phyloP scores from a whole-genome alignment of 345 rosid genomes.

The Eucalyptus caleyi region DNA sequence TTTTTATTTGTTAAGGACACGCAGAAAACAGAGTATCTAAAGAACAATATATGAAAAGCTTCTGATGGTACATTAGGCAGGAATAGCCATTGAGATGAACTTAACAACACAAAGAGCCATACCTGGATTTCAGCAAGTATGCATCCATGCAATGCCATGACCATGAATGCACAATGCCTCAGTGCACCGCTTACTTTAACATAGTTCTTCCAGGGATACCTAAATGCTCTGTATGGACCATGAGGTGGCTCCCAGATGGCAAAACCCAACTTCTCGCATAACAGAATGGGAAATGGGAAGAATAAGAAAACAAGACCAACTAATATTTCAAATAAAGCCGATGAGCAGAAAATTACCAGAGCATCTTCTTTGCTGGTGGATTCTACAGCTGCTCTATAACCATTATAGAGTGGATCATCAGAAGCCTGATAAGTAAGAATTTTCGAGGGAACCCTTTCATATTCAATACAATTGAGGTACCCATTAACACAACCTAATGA shows the following conservation, averaged over 20 bases:
- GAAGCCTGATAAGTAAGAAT: conserved; percentile 87
- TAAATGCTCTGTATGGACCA: conserved; percentile 65
- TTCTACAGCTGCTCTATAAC: conserved; percentile 84
- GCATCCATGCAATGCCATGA: conserved; percentile 94
- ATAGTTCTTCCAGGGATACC: conserved; percentile 89
- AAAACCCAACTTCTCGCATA: conserved; percentile 52
- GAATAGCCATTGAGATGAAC: not conserved
- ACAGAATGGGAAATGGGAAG: not conserved
- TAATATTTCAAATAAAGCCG: not conserved
- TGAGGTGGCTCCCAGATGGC: conserved; percentile 99
- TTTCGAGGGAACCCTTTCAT: conserved; percentile 70
- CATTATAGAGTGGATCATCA: conserved; percentile 76
- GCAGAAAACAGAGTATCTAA: not conserved
- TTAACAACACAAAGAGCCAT: not conserved
- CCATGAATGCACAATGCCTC: conserved; percentile 93
- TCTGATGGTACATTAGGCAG: not conserved
- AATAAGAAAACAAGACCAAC: not conserved
- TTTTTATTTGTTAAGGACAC: not conserved
- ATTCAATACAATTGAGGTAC: conserved; percentile 63
- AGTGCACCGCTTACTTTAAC: conserved; percentile 83
- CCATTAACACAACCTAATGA: conserved; percentile 57
- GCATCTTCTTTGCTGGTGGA: conserved; percentile 89
- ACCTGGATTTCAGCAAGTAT: conserved; percentile 97
- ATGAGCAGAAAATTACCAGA: conserved; percentile 35
- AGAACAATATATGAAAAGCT: not conserved